phyloP scores from a whole-genome alignment of 2,329 filamentous ascomycete genomes.

The Orbilia brochopaga region DNA sequence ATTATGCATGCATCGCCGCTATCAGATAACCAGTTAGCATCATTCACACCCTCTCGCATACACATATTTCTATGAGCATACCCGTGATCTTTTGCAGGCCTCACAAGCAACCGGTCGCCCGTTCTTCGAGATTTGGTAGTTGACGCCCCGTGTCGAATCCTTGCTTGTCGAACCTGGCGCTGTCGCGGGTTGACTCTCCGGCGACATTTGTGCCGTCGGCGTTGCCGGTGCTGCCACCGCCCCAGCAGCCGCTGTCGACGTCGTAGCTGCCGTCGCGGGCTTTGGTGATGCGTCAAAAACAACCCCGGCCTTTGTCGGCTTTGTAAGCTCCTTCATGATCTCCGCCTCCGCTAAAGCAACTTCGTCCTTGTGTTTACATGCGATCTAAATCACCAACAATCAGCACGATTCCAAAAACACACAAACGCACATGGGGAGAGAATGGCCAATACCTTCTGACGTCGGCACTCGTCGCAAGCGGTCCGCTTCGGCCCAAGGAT shows the following conservation, averaged over 20 bases:
- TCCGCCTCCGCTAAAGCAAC: conserved; percentile 46
- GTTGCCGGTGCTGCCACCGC: background rate
- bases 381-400: conserved; percentile 16
- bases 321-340: conserved; percentile 46
- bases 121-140: conserved; percentile 50
- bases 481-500: conserved; percentile 49
- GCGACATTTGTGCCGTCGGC: conserved; percentile 20
- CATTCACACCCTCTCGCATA: background rate
- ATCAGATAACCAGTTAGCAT: conserved; percentile 13
- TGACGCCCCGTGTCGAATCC: conserved; percentile 31
- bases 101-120: conserved; percentile 47
- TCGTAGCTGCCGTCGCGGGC: background rate
- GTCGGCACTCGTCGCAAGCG: conserved; percentile 51
- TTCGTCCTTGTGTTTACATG: conserved; percentile 48
- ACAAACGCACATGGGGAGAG: background rate
- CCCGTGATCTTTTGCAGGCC: conserved; percentile 50
- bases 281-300: conserved; percentile 33
- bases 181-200: conserved; percentile 14
- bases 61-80: conserved; percentile 16
- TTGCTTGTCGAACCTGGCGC: conserved; percentile 21
- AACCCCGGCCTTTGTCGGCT: conserved; percentile 8
- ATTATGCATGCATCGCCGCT: conserved; percentile 50
- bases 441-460: conserved; percentile 36
- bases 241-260: background rate
- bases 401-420: background rate